A percentile compares a stretch with the other conserved stretches of the same genome.
Evolutionary conservation across 306 rosid species (phyloP).

Genomic region (Fagus crenata): DNA sequence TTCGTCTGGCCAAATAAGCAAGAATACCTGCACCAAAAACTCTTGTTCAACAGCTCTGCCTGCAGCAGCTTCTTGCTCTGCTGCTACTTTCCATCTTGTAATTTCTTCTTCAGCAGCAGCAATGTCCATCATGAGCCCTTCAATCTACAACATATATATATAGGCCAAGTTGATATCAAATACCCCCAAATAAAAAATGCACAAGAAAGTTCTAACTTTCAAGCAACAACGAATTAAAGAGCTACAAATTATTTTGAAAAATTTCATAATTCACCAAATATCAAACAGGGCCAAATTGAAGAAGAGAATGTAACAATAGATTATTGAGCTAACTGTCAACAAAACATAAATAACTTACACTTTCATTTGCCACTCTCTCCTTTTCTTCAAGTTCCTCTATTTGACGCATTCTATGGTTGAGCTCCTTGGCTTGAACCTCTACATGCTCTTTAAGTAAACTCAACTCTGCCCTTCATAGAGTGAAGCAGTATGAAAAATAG

Average conservation of each 20-base stretch:
- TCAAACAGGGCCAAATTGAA: slow-evolving; percentile 11
- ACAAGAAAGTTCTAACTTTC: neutral
- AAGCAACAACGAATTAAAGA: neutral
- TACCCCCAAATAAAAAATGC: neutral
- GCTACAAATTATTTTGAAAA: slow-evolving; percentile 5
- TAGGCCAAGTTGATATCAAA: slow-evolving; percentile 19
- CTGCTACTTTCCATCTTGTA: slow-evolving; percentile 94
- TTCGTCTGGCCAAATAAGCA: slow-evolving; percentile 11
- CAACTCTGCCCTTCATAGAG: slow-evolving; percentile 87
- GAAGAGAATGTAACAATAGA: neutral
- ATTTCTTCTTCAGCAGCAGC: slow-evolving; percentile 98
- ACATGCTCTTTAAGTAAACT: slow-evolving; percentile 88
- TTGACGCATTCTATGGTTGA: slow-evolving; percentile 63
- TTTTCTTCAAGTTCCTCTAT: slow-evolving; percentile 89
- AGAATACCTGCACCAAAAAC: slow-evolving; percentile 75
- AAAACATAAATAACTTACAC: slow-evolving; percentile 50
- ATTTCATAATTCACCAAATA: neutral
- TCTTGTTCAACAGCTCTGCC: slow-evolving; percentile 92
- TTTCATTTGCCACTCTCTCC: slow-evolving; percentile 90
- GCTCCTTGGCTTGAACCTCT: slow-evolving; percentile 85
- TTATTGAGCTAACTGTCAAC: slow-evolving; percentile 3
- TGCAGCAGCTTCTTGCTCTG: slow-evolving; percentile 99
- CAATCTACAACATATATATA: slow-evolving; percentile 56
- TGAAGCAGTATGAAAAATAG: slow-evolving; percentile 44
- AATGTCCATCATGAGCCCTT: slow-evolving; percentile 98